phyloP scores from a whole-genome alignment of 345 rosid species.

The Sonneratia caseolaris region DNA sequence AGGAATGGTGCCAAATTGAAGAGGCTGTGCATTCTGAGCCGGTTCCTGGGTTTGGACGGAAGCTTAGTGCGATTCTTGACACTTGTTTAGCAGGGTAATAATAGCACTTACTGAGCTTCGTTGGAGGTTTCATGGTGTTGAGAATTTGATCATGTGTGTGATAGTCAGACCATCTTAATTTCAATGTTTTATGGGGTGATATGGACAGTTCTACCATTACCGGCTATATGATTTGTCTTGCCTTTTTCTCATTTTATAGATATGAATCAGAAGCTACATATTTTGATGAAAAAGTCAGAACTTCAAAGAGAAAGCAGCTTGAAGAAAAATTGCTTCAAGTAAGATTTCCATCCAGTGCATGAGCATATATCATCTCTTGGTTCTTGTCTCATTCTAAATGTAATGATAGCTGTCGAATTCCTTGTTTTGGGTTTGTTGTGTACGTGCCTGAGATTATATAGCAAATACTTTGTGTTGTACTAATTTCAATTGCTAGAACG shows the following conservation, averaged over 20 bases:
- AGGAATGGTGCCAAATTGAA: slow-evolving; percentile 65
- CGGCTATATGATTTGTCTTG: background rate
- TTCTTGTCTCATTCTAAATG: background rate
- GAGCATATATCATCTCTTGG: background rate
- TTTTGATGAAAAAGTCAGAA: slow-evolving; percentile 84
- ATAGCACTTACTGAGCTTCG: slow-evolving; percentile 11
- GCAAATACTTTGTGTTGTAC: background rate
- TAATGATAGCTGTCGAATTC: background rate
- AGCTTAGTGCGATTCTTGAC: slow-evolving; percentile 47
- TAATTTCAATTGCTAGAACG: background rate
- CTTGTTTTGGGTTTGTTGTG: background rate
- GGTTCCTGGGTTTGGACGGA: slow-evolving; percentile 60
- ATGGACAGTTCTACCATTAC: background rate
- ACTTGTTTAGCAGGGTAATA: slow-evolving; percentile 59
- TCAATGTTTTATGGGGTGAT: too few relatives aligned
- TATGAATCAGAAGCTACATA: slow-evolving; percentile 67
- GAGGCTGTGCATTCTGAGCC: slow-evolving; percentile 49
- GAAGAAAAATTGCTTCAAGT: slow-evolving; percentile 87
- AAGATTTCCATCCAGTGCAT: slow-evolving; percentile 17
- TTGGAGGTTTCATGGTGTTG: background rate
- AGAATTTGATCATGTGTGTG: too few relatives aligned
- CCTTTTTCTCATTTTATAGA: slow-evolving; percentile 23
- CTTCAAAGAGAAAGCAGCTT: slow-evolving; percentile 60
- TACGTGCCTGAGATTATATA: background rate
- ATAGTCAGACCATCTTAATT: too few relatives aligned